Conservation (phyloP, 805 yeast species). For the Vanderwaltozyma tropicalis region DNA sequence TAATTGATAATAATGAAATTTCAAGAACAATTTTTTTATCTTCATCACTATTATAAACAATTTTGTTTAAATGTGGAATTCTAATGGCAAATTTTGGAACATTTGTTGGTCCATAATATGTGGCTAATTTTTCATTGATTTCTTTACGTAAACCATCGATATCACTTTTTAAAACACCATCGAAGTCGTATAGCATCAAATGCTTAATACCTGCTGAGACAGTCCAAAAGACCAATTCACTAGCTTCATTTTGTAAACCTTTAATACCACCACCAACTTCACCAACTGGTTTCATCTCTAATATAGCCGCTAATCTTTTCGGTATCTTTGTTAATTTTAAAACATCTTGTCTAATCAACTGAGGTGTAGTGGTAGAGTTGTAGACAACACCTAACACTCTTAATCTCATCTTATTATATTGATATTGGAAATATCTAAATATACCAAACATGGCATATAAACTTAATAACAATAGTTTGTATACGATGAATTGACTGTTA, state of each 20-base stretch:
- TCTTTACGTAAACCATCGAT: conserved; percentile 47
- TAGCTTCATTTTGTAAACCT: conserved; percentile 65
- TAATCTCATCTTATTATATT: conserved; percentile 43
- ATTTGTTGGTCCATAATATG: conserved; percentile 63
- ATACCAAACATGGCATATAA: conserved; percentile 49
- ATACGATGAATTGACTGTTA: conserved; percentile 23
- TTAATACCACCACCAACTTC: conserved; percentile 85
- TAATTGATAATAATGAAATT: conserved; percentile 54
- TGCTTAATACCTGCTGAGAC: conserved; percentile 74
- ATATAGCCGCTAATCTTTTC: conserved; percentile 59
- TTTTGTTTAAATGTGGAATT: conserved; percentile 56
- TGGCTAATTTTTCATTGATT: conserved; percentile 46
- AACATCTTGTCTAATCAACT: conserved; percentile 76
- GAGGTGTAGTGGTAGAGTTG: conserved; percentile 69
- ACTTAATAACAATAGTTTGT: conserved; percentile 40
- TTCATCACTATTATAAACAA: conserved; percentile 27
- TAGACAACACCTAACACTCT: conserved; percentile 53
- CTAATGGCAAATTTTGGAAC: conserved; percentile 53
- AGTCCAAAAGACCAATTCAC: conserved; percentile 80
- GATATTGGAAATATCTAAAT: conserved; percentile 41
- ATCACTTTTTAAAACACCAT: conserved; percentile 52
- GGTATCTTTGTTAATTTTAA: conserved; percentile 67
- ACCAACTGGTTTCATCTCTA: conserved; percentile 61
- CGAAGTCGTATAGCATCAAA: conserved; percentile 68
- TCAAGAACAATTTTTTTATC: conserved; percentile 41